Evolutionary conservation across 1,284 basidiomycete genomes (phyloP).

Genomic region (Xerocomus minutiporus): DNA sequence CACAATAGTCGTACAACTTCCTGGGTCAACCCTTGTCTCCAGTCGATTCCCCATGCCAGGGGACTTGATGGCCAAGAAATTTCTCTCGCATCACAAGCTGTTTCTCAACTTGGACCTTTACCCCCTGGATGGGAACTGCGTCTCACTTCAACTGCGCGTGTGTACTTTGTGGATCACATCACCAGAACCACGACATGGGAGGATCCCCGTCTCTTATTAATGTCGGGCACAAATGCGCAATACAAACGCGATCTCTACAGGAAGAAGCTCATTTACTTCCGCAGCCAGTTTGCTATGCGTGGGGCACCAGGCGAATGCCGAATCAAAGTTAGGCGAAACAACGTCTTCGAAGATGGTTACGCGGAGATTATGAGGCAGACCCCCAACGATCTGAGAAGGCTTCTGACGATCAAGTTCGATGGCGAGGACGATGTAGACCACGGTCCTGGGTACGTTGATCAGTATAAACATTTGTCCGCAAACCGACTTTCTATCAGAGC

Average conservation of each 20-base stretch:
- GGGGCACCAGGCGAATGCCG: slow-evolving; percentile 89
- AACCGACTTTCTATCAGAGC: slow-evolving; percentile 42
- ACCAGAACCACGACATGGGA: slow-evolving; percentile 97
- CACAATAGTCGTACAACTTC: slow-evolving; percentile 93
- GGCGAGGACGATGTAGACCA: slow-evolving; percentile 96
- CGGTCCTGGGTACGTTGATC: slow-evolving; percentile 68
- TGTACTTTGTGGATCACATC: slow-evolving; percentile 97
- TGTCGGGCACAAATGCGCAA: slow-evolving; percentile 84
- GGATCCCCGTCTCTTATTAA: slow-evolving; percentile 83
- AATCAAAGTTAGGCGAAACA: slow-evolving; percentile 88
- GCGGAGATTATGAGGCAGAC: slow-evolving; percentile 95
- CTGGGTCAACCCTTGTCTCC: slow-evolving; percentile 91
- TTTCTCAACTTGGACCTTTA: slow-evolving; percentile 86
- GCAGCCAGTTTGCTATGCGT: slow-evolving; percentile 89
- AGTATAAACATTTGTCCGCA: neutral
- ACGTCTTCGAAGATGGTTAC: slow-evolving; percentile 94
- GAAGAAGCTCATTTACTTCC: slow-evolving; percentile 90
- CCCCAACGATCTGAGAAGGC: slow-evolving; percentile 90
- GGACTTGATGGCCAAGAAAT: slow-evolving; percentile 81
- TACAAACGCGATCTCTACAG: slow-evolving; percentile 96
- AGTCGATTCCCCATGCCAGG: slow-evolving; percentile 86
- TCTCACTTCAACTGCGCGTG: slow-evolving; percentile 86
- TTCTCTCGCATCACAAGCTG: slow-evolving; percentile 79
- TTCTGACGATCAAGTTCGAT: slow-evolving; percentile 96
- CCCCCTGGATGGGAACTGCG: slow-evolving; percentile 98